These are phyloP conservation scores for Nicotiana sylvestris DNA, from an alignment of 257 asterid genomes.

Conservation along the genomic window DNA sequence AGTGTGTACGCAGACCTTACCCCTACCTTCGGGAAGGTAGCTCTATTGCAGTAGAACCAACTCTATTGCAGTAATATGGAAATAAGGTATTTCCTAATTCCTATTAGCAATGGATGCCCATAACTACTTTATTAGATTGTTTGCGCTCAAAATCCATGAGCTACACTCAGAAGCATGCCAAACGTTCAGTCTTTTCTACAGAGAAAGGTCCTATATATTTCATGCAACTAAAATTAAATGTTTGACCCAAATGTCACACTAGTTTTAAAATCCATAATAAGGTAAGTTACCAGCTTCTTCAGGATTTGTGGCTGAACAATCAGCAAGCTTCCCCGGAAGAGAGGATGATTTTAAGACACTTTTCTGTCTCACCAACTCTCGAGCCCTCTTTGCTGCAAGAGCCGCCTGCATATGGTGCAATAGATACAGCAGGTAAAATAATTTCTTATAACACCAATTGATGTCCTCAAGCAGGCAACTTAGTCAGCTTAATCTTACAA, in stretches of 20 bases:
- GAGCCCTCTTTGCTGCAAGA: slow-evolving; percentile 92
- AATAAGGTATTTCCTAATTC: neutral
- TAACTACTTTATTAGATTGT: neutral
- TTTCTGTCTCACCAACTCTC: slow-evolving; percentile 92
- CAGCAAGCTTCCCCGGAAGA: slow-evolving; percentile 99
- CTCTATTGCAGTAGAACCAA: neutral
- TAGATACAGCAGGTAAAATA: slow-evolving; percentile 5
- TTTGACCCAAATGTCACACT: neutral
- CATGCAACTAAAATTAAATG: neutral
- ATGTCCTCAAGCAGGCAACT: slow-evolving; percentile 8
- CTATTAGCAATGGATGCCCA: neutral
- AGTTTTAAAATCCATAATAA: neutral
- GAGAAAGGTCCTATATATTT: neutral
- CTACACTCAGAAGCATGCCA: neutral
- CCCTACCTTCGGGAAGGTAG: neutral
- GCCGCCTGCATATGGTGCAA: slow-evolving; percentile 64
- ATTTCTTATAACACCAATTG: neutral
- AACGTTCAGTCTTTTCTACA: neutral
- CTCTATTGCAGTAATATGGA: neutral
- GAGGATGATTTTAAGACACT: slow-evolving; percentile 82
- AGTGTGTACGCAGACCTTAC: too few species aligned
- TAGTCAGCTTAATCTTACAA: slow-evolving; percentile 10
- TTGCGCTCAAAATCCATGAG: neutral
- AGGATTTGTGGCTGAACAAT: slow-evolving; percentile 90
- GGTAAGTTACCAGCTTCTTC: slow-evolving; percentile 61